Base-by-base conservation (phyloP, 352 stramenopile species). In the Phytophthora citrophthora region DNA sequence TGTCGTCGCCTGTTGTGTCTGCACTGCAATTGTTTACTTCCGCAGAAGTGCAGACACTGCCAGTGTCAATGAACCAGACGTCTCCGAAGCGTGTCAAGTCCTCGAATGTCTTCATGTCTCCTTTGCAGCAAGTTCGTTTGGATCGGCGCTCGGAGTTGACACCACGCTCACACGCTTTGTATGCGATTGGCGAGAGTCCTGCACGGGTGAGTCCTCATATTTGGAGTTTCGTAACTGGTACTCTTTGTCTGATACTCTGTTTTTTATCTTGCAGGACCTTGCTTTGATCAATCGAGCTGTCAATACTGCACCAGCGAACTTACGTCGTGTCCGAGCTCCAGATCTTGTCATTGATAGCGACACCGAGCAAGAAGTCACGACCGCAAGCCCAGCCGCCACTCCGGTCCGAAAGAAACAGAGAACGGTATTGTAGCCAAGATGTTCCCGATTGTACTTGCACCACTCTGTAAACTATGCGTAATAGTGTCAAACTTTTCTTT, bases 71-170 rank as follows among this genome's bases (percentile, higher is more conserved):
- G 36, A 76, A 90, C 32, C 83, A 93, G 61, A 79, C 81, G 31
- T 96, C 88, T 2, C 88, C 88, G 2, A 91, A 94, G 61, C 88
- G 88, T 18, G 81, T 96, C 54, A 68, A 80, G 27, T 72, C 76
- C 13, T 93, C 86, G 27, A 96, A 96, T 54, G 72, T 96, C 15
- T 96, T 93, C 67, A 92, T 96, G 81, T 93, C 86, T 13, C 86
- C 88, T 5, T 62, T 94, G 26, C 86, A 93, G 59, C 89, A 94
- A 56, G 76, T 86, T 9, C 78, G 85, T 15, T 70, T 93, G 38
- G 75, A 93, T 55, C 81, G 87, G 23, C 83, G 85, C 13, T 82
- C 83, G 9, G 69, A 90, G 15, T 68, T 93, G 43, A 95, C 87
- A 0, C 88, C 86, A 11, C 82, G 88, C 0, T 94, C 86, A 1